phyloP scores from a whole-genome alignment of 2,329 filamentous ascomycete species.

The Fusarium devonianum region DNA sequence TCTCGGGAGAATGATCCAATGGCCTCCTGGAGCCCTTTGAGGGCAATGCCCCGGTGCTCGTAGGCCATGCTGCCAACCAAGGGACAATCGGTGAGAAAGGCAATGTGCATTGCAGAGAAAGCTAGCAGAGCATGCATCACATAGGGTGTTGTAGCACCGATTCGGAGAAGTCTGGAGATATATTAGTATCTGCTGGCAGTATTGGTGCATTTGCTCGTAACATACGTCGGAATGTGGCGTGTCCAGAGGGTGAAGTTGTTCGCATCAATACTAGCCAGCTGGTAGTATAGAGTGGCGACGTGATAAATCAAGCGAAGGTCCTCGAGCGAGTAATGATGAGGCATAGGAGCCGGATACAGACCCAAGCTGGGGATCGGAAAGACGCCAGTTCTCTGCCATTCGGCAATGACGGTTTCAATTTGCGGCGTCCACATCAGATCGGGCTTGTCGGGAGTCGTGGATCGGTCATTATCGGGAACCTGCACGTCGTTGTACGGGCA shows the following conservation, averaged over 20 bases:
- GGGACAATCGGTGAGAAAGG: conserved; percentile 85
- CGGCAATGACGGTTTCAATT: conserved; percentile 79
- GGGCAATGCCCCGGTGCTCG: conserved; percentile 83
- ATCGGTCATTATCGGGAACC: conserved; percentile 66
- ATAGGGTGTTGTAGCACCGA: conserved; percentile 82
- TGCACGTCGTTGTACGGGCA: conserved; percentile 96
- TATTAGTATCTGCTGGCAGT: conserved; percentile 21
- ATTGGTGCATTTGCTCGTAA: conserved; percentile 31
- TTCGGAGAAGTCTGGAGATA: conserved; percentile 62
- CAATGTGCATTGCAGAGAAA: conserved; percentile 93
- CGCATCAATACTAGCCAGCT: conserved; percentile 78
- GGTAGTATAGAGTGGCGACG: conserved; percentile 82
- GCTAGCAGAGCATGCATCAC: conserved; percentile 94
- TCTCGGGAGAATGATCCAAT: conserved; percentile 84
- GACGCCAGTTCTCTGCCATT: conserved; percentile 83
- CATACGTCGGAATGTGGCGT: conserved; percentile 89
- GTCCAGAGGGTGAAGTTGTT: conserved; percentile 92
- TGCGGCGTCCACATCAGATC: conserved; percentile 86
- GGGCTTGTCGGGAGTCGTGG: conserved; percentile 67
- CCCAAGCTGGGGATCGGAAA: conserved; percentile 86
- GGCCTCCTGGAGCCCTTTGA: conserved; percentile 87
- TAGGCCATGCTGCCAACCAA: conserved; percentile 89
- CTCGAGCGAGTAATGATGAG: conserved; percentile 75
- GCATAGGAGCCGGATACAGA: conserved; percentile 76
- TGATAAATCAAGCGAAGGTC: conserved; percentile 92